Evolutionary conservation across 768 basidiomycete genomes (phyloP), one percentile per base, ranked within the genome.

Genomic region (Suillus brevipes): DNA sequence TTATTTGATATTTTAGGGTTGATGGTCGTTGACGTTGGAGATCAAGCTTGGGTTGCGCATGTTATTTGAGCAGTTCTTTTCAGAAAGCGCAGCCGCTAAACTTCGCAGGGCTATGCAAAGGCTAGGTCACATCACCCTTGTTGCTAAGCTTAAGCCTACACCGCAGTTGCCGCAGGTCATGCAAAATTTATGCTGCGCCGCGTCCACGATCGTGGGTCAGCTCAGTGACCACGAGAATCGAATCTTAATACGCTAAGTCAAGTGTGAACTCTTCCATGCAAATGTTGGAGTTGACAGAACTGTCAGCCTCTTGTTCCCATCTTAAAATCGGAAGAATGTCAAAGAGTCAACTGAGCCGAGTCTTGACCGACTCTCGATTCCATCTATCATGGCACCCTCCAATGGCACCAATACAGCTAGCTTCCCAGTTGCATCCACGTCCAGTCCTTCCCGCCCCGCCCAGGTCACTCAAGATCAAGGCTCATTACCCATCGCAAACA

Each of bases 401-500:
- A 37, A 55, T 55, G 6, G 12, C 10, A 55, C 53, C 20, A 55
- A n/a, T 36, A 36, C 34, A 34, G 53, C 53, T 55, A 36, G 20
- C 53, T 36, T 55, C 12, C 53, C 53, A 13, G 20, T 8, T 36
- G 12, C 34, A 34, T 55, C 53, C 10, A 53, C 52, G 7, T 53
- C 52, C 9, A 53, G 52, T 28, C 18, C 52, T 55, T 55, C 53
- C 20, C 53, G 6, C 53, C 6, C 34, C 6, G 53, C 53, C 12
- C 53, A 55, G 20, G 53, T 13, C 12, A 36, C n/a, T 36, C 53
- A 37, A 55, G 34, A 36, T 36, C 53, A 37, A 55, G 34, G 53
- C 20, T 55, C 53, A 13, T 14, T 55, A 36, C 53, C 69, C 59
- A 40, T 69, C 25, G 66, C 69, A 23, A 71, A 69, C 47, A 64